Base-by-base conservation (phyloP, 768 basidiomycete genomes). In the Lepiota venenata region DNA sequence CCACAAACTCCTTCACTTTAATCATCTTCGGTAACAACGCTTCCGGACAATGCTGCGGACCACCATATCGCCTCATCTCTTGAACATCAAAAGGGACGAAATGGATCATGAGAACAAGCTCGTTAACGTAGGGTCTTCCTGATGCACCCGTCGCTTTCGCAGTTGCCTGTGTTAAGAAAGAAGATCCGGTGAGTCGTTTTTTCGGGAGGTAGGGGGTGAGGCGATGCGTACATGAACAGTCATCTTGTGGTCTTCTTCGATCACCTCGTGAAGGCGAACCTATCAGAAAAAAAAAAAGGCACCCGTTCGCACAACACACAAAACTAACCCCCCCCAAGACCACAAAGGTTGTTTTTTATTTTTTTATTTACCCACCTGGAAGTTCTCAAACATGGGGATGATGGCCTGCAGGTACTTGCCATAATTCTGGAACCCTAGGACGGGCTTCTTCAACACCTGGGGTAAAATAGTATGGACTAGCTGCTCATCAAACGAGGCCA, bases 401-500 rank as follows among this genome's bases (percentile, higher is more conserved):
- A 71, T 22, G 10, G 60, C 64, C 41, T 56, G 60, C 51, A 69
- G 61, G 48, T 71, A 72, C 15, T 66, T 62, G 27, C 60, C 49
- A 56, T 71, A 73, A 44, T 69, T 64, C 16, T 64, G 61, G 52
- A 71, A 72, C 55, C 65, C 70, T 35, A 71, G 62, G 15, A 72
- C 68, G 9, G 71, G 71, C 43, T 69, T 63, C 40, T 65, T 66
- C 21, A 74, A 56, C 14, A 67, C 67, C 20, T 61, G 56, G 2
- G 73, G 73, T 9, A 74, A 58, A 43, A 71, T 72, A 4, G 67
- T 65, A 52, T 73, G 71, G 40, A 69, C 69, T 8, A 75, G 63
- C 27, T 56, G 47, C 0, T 66, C 64, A 58, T 71, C 68, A 51
- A 74, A 72, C 32, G 66, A 63, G 10, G 62, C 59, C 18, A 68